Evolutionary conservation across 345 rosid genomes (phyloP).

Genomic region (Turnera subulata): DNA sequence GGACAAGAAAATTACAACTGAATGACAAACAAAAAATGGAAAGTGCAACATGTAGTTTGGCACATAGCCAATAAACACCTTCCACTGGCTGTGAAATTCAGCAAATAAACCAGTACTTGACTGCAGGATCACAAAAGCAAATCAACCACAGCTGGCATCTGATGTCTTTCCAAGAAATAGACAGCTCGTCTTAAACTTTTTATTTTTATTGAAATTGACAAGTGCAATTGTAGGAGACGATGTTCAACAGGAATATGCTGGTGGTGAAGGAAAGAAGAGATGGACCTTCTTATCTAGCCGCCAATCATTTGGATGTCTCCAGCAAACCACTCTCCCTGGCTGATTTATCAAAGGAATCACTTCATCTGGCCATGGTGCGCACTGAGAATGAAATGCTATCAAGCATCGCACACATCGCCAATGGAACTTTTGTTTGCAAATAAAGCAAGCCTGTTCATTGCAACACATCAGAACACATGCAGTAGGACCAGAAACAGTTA

Average conservation of each 20-base stretch:
- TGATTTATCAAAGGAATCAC: slow-evolving; percentile 51
- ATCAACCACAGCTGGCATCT: too few relatives aligned
- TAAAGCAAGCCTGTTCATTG: slow-evolving; percentile 60
- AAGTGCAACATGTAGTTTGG: too few relatives aligned
- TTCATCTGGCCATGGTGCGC: slow-evolving; percentile 75
- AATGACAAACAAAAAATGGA: too few relatives aligned
- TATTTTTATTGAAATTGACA: too few relatives aligned
- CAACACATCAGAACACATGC: slow-evolving; percentile 6
- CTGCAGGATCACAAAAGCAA: too few relatives aligned
- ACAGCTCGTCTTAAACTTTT: too few relatives aligned
- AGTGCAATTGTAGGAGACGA: too few relatives aligned
- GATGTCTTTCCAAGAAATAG: too few relatives aligned
- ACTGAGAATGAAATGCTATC: slow-evolving; percentile 70
- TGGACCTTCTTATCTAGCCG: slow-evolving; percentile 65
- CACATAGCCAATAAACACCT: too few relatives aligned
- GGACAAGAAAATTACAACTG: too few relatives aligned
- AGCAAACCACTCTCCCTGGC: slow-evolving; percentile 70
- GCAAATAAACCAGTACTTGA: too few relatives aligned
- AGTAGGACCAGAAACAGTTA: neutral
- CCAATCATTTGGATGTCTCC: slow-evolving; percentile 89
- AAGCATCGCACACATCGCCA: slow-evolving; percentile 71
- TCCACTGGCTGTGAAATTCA: neutral
- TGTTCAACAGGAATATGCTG: neutral
- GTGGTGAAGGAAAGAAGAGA: slow-evolving; percentile 46
- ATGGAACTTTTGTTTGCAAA: slow-evolving; percentile 56